These are phyloP conservation scores for Hyphodiscus hymeniophilus DNA, from an alignment of 495 filamentous ascomycete genomes.

Conservation along the genomic window DNA sequence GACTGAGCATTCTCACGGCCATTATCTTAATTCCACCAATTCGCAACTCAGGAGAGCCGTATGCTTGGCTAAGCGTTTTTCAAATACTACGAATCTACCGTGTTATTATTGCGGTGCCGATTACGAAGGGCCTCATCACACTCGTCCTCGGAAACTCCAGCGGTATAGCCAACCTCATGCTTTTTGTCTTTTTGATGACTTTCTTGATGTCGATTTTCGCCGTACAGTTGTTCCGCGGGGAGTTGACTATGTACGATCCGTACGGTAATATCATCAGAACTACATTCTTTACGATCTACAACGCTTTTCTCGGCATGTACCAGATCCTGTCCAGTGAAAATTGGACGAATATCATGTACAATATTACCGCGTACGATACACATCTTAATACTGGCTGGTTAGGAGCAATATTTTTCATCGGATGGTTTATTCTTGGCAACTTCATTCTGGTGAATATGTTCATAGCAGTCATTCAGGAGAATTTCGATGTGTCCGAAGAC, in stretches of 20 bases:
- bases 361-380: constrained; percentile 59
- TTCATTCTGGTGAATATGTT: constrained; percentile 99
- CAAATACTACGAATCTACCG: constrained; percentile 91
- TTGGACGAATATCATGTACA: constrained; percentile 87
- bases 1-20: constrained; percentile 68
- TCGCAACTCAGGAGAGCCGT: constrained; percentile 63
- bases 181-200: constrained; percentile 93
- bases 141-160: constrained; percentile 86
- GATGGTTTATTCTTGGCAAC: constrained; percentile 92
- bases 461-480: constrained; percentile 99
- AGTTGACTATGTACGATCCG: constrained; percentile 55
- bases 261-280: constrained; percentile 49
- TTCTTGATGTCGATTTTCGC: constrained; percentile 92
- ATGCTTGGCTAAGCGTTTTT: constrained; percentile 87
- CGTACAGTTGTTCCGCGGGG: constrained; percentile 83
- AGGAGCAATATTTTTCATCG: constrained; percentile 81
- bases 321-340: constrained; percentile 95
- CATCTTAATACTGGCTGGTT: constrained; percentile 75
- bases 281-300: constrained; percentile 85
- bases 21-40: constrained; percentile 84
- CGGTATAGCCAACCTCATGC: constrained; percentile 87
- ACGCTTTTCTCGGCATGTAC: constrained; percentile 97
- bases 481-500: constrained; percentile 98
- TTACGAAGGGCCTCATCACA: constrained; percentile 77
- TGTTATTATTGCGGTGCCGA: constrained; percentile 78